Conservation (phyloP, 2,329 filamentous ascomycete species). For the Ceratocystis eucalypticola region DNA sequence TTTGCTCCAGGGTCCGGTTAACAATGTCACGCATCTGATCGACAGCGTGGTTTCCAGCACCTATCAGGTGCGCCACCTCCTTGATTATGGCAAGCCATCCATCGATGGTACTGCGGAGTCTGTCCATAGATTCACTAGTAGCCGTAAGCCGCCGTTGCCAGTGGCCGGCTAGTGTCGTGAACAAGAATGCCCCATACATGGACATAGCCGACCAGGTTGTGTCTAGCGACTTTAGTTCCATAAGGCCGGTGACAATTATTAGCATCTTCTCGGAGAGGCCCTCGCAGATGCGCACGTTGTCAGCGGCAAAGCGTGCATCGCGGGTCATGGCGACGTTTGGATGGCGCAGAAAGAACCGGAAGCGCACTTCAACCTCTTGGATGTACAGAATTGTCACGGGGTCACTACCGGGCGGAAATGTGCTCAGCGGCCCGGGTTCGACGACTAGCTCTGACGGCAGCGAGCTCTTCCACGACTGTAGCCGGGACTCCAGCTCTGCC, state of each 20-base stretch:
- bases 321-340: constrained; percentile 45
- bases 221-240: constrained; percentile 54
- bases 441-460: constrained; percentile 44
- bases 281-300: constrained; percentile 53
- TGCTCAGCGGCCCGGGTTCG: constrained; percentile 27
- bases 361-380: constrained; percentile 42
- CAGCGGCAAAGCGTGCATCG: constrained; percentile 42
- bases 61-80: constrained; percentile 49
- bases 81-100: constrained; percentile 54
- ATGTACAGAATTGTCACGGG: constrained; percentile 36
- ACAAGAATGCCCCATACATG: constrained; percentile 58
- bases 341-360: constrained; percentile 46
- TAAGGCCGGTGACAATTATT: constrained; percentile 43
- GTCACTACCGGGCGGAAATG: constrained; percentile 28
- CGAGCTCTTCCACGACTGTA: constrained; percentile 48
- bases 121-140: constrained; percentile 42
- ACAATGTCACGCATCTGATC: constrained; percentile 36
- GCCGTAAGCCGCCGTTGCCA: constrained; percentile 53
- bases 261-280: constrained; percentile 53
- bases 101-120: constrained; percentile 54
- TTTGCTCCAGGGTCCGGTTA: constrained; percentile 38
- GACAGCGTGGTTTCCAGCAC: constrained; percentile 32
- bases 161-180: constrained; percentile 55
- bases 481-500: constrained; percentile 49
- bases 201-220: constrained; percentile 67